Evolutionary conservation across 2,329 filamentous ascomycete genomes (phyloP), one percentile per base, ranked within the genome.

Genomic region (Atkinsonella texensis): DNA sequence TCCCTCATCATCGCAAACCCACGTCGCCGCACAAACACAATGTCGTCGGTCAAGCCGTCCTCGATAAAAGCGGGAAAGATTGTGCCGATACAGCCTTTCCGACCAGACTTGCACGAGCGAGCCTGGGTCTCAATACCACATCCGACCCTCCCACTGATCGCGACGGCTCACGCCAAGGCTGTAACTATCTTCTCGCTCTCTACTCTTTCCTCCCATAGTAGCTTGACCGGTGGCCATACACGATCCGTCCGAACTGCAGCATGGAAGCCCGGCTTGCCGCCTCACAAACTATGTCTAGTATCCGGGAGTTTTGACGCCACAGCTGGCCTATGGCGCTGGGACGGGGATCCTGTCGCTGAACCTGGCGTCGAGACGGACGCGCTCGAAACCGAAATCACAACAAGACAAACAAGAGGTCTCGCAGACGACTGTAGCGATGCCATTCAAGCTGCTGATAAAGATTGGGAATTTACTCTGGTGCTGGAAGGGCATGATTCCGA

Each of bases 401-500:
- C 42, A 12, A 32, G 45, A 11, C 32, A 20, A 11, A 28, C 31
- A 18, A 52, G 55, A 15, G 52, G 41, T 10, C 50, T 55, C 17
- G 50, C 47, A 15, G 55, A 53, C 11, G 41, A 52, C 20, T 47
- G 46, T 8, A 49, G 38, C 35, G 44, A 41, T 18, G 42, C 15
- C 20, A 47, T 32, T 48, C 20, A 59, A 54, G 23, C 51, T 51
- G 46, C 44, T 56, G 80, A 85, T 0, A 85, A 90, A 49, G 90
- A 95, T 55, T 98, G 93, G 87, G 84, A 89, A 49, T 94, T 96
- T 62, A 87, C 87, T 0, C 83, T 96, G 8, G 85, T 97, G 1
- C 77, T 98, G 1, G 93, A 97, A 62, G 93, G 93, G 0, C 93
- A 97, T 65, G 93, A 97, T 63, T 89, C 86, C 23, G 93, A 98